phyloP scores from a whole-genome alignment of 345 rosid genomes.

The Bruguiera sexangula region DNA sequence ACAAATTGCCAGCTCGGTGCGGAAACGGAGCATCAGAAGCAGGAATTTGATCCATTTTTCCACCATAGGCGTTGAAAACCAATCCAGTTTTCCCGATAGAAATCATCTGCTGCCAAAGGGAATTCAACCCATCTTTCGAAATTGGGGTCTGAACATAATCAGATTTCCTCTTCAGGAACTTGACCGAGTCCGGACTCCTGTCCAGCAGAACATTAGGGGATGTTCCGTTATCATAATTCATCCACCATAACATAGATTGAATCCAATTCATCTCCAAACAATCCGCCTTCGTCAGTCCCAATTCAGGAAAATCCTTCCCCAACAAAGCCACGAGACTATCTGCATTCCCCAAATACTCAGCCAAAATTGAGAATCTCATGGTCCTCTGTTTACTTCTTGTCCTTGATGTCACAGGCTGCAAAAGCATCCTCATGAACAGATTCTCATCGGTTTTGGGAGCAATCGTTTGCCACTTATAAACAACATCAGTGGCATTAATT shows the following conservation, averaged over 20 bases:
- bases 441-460: constrained; percentile 44
- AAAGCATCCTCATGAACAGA: constrained; percentile 63
- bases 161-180: constrained; percentile 63
- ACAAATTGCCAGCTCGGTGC: constrained; percentile 53
- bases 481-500: constrained; percentile 23
- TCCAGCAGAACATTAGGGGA: constrained; percentile 43
- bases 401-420: constrained; percentile 46
- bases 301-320: constrained; percentile 39
- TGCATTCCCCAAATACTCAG: constrained; percentile 21
- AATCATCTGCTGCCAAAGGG: constrained; percentile 52
- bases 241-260: constrained; percentile 39
- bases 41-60: constrained; percentile 54
- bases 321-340: constrained; percentile 16
- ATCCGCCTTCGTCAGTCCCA: constrained; percentile 43
- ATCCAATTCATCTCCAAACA: constrained; percentile 56
- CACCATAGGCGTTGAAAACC: constrained; percentile 58
- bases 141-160: constrained; percentile 56
- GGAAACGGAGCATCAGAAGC: constrained; percentile 50
- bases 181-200: constrained; percentile 33
- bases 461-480: constrained; percentile 43
- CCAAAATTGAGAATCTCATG: constrained; percentile 6
- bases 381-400: constrained; percentile 21
- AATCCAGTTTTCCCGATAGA: constrained; percentile 37
- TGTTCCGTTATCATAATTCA: constrained; percentile 16
- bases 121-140: constrained; percentile 28